These are phyloP conservation scores for Pyrenochaeta sp. DNA, from an alignment of 2,329 filamentous ascomycete genomes.

Conservation along the genomic window DNA sequence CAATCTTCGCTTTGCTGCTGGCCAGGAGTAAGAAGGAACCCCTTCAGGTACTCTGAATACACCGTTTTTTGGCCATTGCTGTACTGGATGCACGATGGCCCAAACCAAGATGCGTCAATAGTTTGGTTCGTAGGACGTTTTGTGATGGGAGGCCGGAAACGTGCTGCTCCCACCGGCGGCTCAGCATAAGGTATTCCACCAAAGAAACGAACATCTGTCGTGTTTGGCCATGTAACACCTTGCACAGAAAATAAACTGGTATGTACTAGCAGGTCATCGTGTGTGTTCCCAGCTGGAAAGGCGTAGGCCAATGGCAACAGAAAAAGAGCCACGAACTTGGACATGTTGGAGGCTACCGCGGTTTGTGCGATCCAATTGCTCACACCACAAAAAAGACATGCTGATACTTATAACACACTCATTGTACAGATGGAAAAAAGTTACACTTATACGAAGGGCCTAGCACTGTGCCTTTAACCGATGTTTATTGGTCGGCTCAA, in stretches of 20 bases:
- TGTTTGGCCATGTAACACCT: constrained; percentile 24
- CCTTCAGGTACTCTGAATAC: constrained; percentile 28
- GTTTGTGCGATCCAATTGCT: neutral
- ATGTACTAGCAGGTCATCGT: constrained; percentile 19
- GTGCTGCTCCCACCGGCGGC: constrained; percentile 18
- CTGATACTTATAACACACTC: constrained; percentile 2
- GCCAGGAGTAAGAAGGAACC: constrained; percentile 27
- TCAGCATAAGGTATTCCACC: constrained; percentile 27
- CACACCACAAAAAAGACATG: constrained; percentile 1
- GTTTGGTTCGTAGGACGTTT: constrained; percentile 15
- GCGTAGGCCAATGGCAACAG: constrained; percentile 6
- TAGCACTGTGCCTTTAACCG: constrained; percentile 3
- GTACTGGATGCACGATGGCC: constrained; percentile 29
- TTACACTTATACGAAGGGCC: constrained; percentile 6
- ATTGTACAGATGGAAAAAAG: neutral
- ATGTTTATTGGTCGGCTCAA: constrained; percentile 12
- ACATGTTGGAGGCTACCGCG: constrained; percentile 2
- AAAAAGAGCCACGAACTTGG: constrained; percentile 6
- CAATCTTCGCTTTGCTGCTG: constrained; percentile 33
- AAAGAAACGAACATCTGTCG: constrained; percentile 28
- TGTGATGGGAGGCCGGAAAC: constrained; percentile 26
- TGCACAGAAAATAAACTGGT: constrained; percentile 25
- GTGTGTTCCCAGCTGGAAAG: neutral
- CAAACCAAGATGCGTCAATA: constrained; percentile 26
- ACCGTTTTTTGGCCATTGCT: constrained; percentile 24